phyloP scores from a whole-genome alignment of 2,329 filamentous ascomycete species.

The Pestalotiopsis sp. region DNA sequence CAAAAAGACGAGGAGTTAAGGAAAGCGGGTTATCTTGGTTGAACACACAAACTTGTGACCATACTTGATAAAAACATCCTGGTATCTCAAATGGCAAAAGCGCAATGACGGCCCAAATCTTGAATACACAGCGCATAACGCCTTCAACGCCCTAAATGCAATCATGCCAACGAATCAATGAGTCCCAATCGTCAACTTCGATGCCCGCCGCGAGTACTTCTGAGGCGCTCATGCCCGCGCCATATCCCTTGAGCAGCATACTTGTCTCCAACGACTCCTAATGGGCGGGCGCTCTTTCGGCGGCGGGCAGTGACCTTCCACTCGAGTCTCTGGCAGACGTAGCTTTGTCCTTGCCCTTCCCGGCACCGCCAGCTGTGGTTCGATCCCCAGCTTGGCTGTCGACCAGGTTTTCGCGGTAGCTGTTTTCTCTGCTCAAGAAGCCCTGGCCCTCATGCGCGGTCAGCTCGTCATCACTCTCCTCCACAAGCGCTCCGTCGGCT shows the following conservation, averaged over 20 bases:
- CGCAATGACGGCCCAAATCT: background rate
- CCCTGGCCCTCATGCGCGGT: conserved; percentile 50
- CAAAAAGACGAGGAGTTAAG: conserved; percentile 18
- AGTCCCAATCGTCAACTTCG: background rate
- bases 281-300: conserved; percentile 49
- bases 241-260: background rate
- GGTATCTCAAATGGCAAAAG: conserved; percentile 27
- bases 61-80: conserved; percentile 15
- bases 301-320: conserved; percentile 50
- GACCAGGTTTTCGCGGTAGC: conserved; percentile 22
- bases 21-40: background rate
- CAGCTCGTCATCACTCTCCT: conserved; percentile 42
- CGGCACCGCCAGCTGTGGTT: conserved; percentile 36
- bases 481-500: conserved; percentile 68
- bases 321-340: conserved; percentile 44
- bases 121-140: conserved; percentile 14
- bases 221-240: background rate
- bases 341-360: conserved; percentile 42
- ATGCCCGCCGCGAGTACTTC: background rate
- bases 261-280: background rate
- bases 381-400: conserved; percentile 24
- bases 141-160: conserved; percentile 14
- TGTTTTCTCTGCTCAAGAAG: conserved; percentile 50
- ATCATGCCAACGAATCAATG: background rate
- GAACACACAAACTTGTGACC: background rate